Base-by-base conservation (phyloP, 768 basidiomycete species). In the Collybia sordida region DNA sequence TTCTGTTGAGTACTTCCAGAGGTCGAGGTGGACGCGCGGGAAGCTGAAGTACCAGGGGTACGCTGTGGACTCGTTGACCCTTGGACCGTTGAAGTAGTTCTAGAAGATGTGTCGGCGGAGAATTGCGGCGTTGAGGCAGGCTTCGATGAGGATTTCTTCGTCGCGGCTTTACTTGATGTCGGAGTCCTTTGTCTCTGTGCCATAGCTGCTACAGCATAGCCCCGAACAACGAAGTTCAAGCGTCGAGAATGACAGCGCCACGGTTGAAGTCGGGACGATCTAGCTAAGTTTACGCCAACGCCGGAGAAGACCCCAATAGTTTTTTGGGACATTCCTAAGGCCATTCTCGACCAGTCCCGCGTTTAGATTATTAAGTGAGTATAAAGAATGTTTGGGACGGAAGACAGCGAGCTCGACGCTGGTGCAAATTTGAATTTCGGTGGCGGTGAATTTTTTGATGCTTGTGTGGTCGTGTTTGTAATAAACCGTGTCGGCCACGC, bases 401-500 rank as follows among this genome's bases (percentile, higher is more conserved):
- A 31, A 14, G 31, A 31, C 31, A 12, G 31, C 31, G 31, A 11
- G 31, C 31, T 31, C 31, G 31, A 31, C 31, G 31, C 31, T 31
- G 31, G 15, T 18, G 15, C 6, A 15, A 41, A 41, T 41, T 37
- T 14, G 31, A 14, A 14, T 12, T 31, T 31, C 31, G 31, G 31
- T 31, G 31, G 31, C 31, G 31, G 31, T 31, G 31, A 50, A 34
- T 47, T 47, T 51, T 43, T 17, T 42, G 21, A 12, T 3, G 12
- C 17, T 47, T 62, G 49, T 52, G 55, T 62, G 53, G 45, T 24
- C 11, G 15, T 62, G 49, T 61, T 64, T 64, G 48, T 52, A 55
- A 64, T 63, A 59, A 64, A 64, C 57, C 40, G 52, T 55, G 47
- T 56, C 65, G 63, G 64, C 64, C 61, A 64, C 64, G 64, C 61